Base-by-base conservation (phyloP, 1,139 yeast genomes). In the Yamadazyma friedrichii region DNA sequence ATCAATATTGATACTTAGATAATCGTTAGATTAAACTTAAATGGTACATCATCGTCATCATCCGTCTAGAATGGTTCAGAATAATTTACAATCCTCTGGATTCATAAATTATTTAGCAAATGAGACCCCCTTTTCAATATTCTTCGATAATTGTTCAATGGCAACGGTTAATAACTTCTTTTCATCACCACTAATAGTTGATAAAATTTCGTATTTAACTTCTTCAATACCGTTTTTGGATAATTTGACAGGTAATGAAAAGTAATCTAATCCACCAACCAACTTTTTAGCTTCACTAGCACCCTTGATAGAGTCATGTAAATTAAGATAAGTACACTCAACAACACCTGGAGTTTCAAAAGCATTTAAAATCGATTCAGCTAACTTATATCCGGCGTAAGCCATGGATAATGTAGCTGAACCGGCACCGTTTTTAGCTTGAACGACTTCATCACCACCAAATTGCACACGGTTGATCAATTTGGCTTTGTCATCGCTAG, bases 351-450 rank as follows among this genome's bases (percentile, higher is more conserved):
- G 84, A 59, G 94, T 93, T 36, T 76, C 74, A 52, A 84, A 68
- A 58, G 91, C 88, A 66, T 80, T 76, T 64, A 93, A 78, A 49
- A 93, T 91, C 39, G 95, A 78, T 65, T 84, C 86, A 48, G 97
- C 95, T 62, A 89, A 88, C 68, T 85, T 82, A 62, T 94, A 94
- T 72, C 97, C 98, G 44, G 98, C 98, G 65, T 85, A 91, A 51
- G 98, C 98, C 98, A 93, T 93, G 46, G 98, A 91, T 63, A 93
- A 78, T 52, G 98, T 93, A 59, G 98, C 98, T 44, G 97, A 89
- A 63, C 98, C 98, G 56, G 96, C 96, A 71, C 98, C 98, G 61
- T 87, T 83, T 82, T 93, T 93, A 59, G 98, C 98, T 77, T 91
- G 83, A 64, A 93, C 98, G 55, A 93, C 98, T 75, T 91, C 98